Percentiles rank a stretch among this genome's conserved stretches.
Evolutionary conservation across 1,284 basidiomycete genomes (phyloP).

Genomic region (Cryptococcus deneoformans): DNA sequence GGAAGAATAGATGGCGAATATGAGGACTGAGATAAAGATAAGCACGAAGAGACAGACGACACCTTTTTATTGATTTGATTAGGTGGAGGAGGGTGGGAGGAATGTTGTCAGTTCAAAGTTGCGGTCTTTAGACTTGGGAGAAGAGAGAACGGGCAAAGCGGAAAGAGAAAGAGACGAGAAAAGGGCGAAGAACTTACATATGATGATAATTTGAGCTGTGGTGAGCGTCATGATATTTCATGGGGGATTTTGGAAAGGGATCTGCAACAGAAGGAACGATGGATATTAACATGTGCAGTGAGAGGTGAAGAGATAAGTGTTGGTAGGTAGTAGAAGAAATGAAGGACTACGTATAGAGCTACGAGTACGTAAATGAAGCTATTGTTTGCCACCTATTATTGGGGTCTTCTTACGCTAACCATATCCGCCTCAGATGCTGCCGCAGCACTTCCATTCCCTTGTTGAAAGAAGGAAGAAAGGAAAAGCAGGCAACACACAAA

Average conservation of each 20-base stretch:
- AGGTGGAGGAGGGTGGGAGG: background rate
- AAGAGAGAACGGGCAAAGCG: background rate
- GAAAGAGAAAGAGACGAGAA: background rate
- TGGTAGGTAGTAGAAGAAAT: background rate
- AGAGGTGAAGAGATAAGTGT: background rate
- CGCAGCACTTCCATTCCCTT: too few species aligned
- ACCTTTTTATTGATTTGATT: background rate
- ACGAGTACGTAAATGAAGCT: background rate
- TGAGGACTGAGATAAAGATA: background rate
- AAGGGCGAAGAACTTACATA: conserved; percentile 1
- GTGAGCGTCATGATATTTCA: conserved; percentile 2
- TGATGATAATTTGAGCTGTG: conserved; percentile 5
- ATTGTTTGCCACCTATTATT: background rate
- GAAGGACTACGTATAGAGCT: background rate
- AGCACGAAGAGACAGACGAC: conserved; percentile 1
- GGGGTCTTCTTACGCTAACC: background rate
- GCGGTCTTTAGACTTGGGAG: too few species aligned
- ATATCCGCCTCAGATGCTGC: too few species aligned
- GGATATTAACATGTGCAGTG: background rate
- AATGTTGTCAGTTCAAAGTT: background rate
- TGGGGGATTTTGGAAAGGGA: background rate
- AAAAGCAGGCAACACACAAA: too few species aligned
- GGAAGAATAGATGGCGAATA: conserved; percentile 10
- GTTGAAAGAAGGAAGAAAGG: too few species aligned
- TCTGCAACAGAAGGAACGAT: background rate